Evolutionary conservation across 2,329 filamentous ascomycete species (phyloP).

Genomic region (Salinomyces thailandicus): DNA sequence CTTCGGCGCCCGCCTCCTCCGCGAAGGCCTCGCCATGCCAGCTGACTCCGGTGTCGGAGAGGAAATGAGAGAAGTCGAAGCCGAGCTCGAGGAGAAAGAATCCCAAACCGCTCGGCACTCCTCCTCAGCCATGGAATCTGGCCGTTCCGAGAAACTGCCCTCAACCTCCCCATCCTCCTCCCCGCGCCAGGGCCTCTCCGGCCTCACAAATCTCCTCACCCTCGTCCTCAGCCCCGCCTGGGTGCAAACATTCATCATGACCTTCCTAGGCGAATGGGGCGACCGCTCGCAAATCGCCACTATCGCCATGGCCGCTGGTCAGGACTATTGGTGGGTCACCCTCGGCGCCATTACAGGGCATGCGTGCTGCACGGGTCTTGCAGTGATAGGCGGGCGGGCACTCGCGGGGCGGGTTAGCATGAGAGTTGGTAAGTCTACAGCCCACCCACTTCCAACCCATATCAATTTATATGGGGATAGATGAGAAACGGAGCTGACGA

Average conservation of each 20-base stretch:
- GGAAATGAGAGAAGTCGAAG: constrained; percentile 95
- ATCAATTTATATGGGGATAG: too few species aligned
- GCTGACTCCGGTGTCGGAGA: constrained; percentile 85
- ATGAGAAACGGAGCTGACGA: too few species aligned
- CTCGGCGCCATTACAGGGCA: constrained; percentile 79
- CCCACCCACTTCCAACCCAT: too few species aligned
- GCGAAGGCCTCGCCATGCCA: constrained; percentile 81
- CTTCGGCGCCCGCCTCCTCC: constrained; percentile 74
- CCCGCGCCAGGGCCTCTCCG: constrained; percentile 43
- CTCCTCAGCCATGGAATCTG: constrained; percentile 50
- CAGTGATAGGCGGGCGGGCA: constrained; percentile 82
- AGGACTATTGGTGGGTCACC: constrained; percentile 99
- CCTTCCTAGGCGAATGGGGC: constrained; percentile 95
- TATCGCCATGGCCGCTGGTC: constrained; percentile 95
- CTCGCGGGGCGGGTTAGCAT: constrained; percentile 91
- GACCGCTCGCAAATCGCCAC: constrained; percentile 96
- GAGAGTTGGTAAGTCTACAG: constrained; percentile 70
- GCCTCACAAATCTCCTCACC: constrained; percentile 76
- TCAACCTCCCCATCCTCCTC: constrained; percentile 5
- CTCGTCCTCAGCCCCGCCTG: constrained; percentile 87
- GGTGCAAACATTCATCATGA: constrained; percentile 99
- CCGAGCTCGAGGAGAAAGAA: constrained; percentile 89
- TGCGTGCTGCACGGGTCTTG: constrained; percentile 77
- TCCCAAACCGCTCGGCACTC: constrained; percentile 57
- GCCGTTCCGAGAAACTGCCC: constrained; percentile 12